Percentiles rank a stretch among this genome's conserved stretches.
phyloP scores from a whole-genome alignment of 2,329 filamentous ascomycete genomes.

The Aspergillus piperis region DNA sequence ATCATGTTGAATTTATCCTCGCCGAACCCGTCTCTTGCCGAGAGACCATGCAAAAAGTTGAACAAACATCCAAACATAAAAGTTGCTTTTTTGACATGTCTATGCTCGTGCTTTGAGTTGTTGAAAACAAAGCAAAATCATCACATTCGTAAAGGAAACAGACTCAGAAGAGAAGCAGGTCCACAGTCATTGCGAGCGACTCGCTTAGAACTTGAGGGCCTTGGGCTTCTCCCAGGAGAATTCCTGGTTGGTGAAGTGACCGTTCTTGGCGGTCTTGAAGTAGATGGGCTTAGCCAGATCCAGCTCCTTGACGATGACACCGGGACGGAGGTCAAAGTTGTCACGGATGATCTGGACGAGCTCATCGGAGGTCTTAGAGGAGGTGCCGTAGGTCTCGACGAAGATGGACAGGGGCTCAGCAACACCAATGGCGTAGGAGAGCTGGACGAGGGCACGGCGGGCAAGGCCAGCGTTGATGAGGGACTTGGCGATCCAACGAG shows the following conservation, averaged over 20 bases:
- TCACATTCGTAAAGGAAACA: conserved; percentile 45
- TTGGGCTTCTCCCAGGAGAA: conserved; percentile 99
- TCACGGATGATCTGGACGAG: conserved; percentile 89
- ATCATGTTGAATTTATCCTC: conserved; percentile 53
- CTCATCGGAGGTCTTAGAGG: conserved; percentile 82
- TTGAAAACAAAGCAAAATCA: conserved; percentile 53
- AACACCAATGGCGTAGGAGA: conserved; percentile 99
- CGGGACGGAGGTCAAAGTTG: conserved; percentile 97
- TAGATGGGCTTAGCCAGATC: conserved; percentile 96
- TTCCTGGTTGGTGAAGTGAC: conserved; percentile 97
- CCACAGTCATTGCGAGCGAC: conserved; percentile 20
- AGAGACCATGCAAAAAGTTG: conserved; percentile 43
- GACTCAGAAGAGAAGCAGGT: conserved; percentile 20
- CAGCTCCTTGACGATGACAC: conserved; percentile 98
- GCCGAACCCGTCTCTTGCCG: conserved; percentile 36
- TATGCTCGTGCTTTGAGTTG: conserved; percentile 52
- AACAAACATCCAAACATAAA: conserved; percentile 33
- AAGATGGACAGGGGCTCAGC: conserved; percentile 97
- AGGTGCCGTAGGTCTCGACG: conserved; percentile 97
- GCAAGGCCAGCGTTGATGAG: conserved; percentile 85
- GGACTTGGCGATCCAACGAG: conserved; percentile 98
- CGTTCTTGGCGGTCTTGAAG: conserved; percentile 98
- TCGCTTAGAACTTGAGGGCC: conserved; percentile 79
- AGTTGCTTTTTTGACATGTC: conserved; percentile 37
- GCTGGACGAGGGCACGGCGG: conserved; percentile 91